Conservation (phyloP, 2,329 filamentous ascomycete species). For the Aspergillus hiratsukae region DNA sequence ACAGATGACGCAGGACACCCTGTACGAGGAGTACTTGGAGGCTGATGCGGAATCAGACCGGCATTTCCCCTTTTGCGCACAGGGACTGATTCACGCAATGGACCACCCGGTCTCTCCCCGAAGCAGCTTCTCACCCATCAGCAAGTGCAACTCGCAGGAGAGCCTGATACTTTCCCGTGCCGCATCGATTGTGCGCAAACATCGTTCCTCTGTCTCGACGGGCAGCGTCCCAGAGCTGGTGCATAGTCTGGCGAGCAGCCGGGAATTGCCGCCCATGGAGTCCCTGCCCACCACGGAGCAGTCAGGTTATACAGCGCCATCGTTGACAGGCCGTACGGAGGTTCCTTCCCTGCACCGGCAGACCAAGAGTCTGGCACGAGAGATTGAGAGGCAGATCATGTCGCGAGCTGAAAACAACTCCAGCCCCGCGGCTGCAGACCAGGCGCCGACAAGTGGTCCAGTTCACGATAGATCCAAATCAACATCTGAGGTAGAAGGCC, state of each 20-base stretch:
- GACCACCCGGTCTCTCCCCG: conserved; percentile 38
- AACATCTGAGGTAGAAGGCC: conserved; percentile 29
- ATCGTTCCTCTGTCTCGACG: conserved; percentile 45
- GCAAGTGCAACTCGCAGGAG: conserved; percentile 55
- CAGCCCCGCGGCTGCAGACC: conserved; percentile 24
- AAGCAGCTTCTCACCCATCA: conserved; percentile 49
- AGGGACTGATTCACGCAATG: conserved; percentile 39
- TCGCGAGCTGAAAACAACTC: conserved; percentile 24
- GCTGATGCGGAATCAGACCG: conserved; percentile 45
- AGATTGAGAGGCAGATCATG: conserved; percentile 27
- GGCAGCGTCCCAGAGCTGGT: conserved; percentile 44
- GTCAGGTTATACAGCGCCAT: conserved; percentile 4
- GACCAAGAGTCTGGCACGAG: conserved; percentile 34
- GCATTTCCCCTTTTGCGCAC: conserved; percentile 44
- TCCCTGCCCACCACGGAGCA: conserved; percentile 19
- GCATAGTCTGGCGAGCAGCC: conserved; percentile 37
- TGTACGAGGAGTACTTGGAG: conserved; percentile 40
- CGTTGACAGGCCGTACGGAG: conserved; percentile 13
- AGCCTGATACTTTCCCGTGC: conserved; percentile 51
- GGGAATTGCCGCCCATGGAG: conserved; percentile 31
- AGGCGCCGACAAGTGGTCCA: conserved; percentile 15
- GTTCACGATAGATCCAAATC: conserved; percentile 36
- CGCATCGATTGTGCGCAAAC: conserved; percentile 44
- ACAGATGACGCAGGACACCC: conserved; percentile 28
- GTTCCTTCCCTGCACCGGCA: conserved; percentile 31